Conservation (phyloP, 345 rosid genomes). For the Populus euphratica region DNA sequence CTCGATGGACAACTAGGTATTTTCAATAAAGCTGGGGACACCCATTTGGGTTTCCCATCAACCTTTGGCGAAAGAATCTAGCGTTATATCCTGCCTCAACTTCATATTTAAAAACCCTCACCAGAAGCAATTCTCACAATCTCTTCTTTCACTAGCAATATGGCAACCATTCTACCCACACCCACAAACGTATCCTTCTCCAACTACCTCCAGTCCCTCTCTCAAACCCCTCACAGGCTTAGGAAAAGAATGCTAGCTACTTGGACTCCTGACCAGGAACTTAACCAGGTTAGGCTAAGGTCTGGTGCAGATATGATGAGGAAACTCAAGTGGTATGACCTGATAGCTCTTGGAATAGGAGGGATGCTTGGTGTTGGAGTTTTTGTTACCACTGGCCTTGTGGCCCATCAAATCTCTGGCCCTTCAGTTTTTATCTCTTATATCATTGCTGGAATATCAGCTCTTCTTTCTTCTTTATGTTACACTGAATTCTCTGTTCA, state of each 20-base stretch:
- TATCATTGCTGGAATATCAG: conserved; percentile 72
- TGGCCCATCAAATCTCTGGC: conserved; percentile 59
- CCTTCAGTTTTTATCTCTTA: conserved; percentile 86
- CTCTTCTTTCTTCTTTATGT: conserved; percentile 85
- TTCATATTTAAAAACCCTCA: conserved; percentile 37
- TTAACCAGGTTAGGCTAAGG: conserved; percentile 75
- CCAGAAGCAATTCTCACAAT: conserved; percentile 24
- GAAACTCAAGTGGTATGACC: conserved; percentile 75
- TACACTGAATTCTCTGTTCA: conserved; percentile 91
- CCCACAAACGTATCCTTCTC: conserved; percentile 27
- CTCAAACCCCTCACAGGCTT: conserved; percentile 78
- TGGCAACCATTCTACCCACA: conserved; percentile 29
- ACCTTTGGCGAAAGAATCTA: conserved; percentile 30
- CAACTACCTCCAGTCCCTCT: conserved; percentile 58
- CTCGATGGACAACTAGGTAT: conserved; percentile 20
- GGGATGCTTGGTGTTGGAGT: conserved; percentile 98
- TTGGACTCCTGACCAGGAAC: conserved; percentile 89
- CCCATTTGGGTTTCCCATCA: conserved; percentile 29
- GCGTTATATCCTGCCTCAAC: conserved; percentile 12
- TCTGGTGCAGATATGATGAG: conserved; percentile 97
- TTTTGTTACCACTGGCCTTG: conserved; percentile 77
- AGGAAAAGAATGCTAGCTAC: conserved; percentile 84
- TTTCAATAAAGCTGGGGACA: conserved; percentile 24
- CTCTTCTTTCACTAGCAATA: conserved; percentile 18
- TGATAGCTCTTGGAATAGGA: conserved; percentile 84